Base-by-base conservation (phyloP, 345 rosid genomes). In the Populus euphratica region DNA sequence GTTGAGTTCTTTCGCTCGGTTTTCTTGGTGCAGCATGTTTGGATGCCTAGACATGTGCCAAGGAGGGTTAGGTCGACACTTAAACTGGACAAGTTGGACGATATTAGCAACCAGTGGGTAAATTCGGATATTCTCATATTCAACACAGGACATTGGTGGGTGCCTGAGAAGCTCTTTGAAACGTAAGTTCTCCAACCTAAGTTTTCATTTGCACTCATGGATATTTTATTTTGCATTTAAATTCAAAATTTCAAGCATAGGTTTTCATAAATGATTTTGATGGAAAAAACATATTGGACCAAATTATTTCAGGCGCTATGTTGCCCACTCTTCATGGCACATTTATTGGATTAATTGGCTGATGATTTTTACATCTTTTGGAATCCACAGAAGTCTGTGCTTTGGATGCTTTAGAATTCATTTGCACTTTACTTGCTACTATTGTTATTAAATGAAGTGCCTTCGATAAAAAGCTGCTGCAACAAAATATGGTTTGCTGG, bases 101-200 rank as follows among this genome's bases (percentile, higher is more conserved):
- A 86, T 68, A 88, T 89, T 76, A 92, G 92, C 88, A 79, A 85
- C 11, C 85, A 85, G 73, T 94, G 98, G 98, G 77, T 85, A 70
- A 80, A 88, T 36, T 90, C 97, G 3, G 98, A 94, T 86, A 83
- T 85, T 81, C 94, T 94, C 62, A 81, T 94, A 72, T 94, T 94
- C 88, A 94, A 94, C 79, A 87, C 96, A 0, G 98, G 97, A 68
- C 98, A 94, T 56, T 94, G 98, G 98, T 94, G 98, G 98, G 95
- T 89, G 74, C 97, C 98, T n/a, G 92, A 93, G 85, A 94, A 94
- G 94, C 92, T 91, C 76, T 94, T 92, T 59, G 90, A 86, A 54
- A 88, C 81, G 98, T 92, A 88, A 87, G 98, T 79, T 83, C 36
- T 79, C 80, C 76, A 75, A 20, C 72, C 27, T 50, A 54, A 70